Conservation (phyloP, 768 basidiomycete genomes). For the Amyloporia xantha region DNA sequence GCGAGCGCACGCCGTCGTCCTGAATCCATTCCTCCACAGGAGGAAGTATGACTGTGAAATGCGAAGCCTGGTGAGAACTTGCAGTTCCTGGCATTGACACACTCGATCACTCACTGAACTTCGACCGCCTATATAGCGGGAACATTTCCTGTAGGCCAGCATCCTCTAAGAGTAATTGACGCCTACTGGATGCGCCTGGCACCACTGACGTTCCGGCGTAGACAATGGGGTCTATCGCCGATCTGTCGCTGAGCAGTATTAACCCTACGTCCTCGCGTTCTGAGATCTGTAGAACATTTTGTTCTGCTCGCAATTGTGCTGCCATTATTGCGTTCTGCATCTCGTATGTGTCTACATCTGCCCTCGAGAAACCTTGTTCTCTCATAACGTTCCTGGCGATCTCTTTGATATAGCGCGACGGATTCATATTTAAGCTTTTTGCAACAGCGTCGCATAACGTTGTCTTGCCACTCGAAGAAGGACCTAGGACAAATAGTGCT, state of each 20-base stretch:
- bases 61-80: background rate
- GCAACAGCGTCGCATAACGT: constrained; percentile 53
- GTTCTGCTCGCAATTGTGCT: constrained; percentile 45
- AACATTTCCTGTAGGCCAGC: constrained; percentile 37
- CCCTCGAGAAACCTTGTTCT: constrained; percentile 44
- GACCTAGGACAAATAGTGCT: constrained; percentile 21
- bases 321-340: constrained; percentile 63
- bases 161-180: constrained; percentile 29
- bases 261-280: constrained; percentile 12
- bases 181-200: constrained; percentile 29
- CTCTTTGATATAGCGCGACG: constrained; percentile 43
- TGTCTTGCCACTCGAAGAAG: constrained; percentile 62
- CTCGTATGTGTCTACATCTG: constrained; percentile 40
- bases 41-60: constrained; percentile 37
- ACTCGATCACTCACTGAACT: constrained; percentile 32
- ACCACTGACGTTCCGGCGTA: constrained; percentile 47
- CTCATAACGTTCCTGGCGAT: constrained; percentile 56
- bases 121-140: constrained; percentile 35
- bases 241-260: constrained; percentile 54
- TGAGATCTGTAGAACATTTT: constrained; percentile 10
- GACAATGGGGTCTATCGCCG: constrained; percentile 57
- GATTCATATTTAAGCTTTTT: constrained; percentile 31
- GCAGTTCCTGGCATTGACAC: too few species aligned
- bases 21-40: constrained; percentile 54
- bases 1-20: constrained; percentile 56